Conservation (phyloP, 495 filamentous ascomycete species). For the Penicillium waksmanii region DNA sequence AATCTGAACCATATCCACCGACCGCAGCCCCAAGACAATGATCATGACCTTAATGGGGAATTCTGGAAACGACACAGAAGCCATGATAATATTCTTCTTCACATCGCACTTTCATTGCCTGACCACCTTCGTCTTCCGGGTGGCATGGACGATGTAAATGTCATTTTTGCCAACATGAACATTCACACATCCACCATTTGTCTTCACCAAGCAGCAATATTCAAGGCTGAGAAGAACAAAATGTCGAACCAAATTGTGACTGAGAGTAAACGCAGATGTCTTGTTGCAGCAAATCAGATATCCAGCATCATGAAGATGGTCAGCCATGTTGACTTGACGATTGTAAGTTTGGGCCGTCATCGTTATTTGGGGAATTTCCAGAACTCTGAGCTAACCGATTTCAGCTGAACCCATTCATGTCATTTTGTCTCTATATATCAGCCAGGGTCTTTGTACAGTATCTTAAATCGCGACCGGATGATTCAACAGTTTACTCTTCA, state of each 20-base stretch:
- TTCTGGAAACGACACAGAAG: slow-evolving; percentile 94
- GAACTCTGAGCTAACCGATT: slow-evolving; percentile 25
- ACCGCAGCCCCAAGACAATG: slow-evolving; percentile 77
- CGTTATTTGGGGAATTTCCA: not conserved
- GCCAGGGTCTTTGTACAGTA: slow-evolving; percentile 96
- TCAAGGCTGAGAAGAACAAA: slow-evolving; percentile 90
- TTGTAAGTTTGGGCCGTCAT: slow-evolving; percentile 58
- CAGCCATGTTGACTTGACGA: slow-evolving; percentile 82
- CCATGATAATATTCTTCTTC: slow-evolving; percentile 88
- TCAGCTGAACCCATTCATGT: slow-evolving; percentile 95
- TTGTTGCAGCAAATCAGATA: slow-evolving; percentile 92
- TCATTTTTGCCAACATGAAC: slow-evolving; percentile 95
- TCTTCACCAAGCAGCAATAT: slow-evolving; percentile 96
- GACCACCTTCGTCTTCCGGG: slow-evolving; percentile 78
- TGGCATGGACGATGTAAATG: slow-evolving; percentile 78
- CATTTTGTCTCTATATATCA: slow-evolving; percentile 94
- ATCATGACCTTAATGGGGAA: slow-evolving; percentile 87
- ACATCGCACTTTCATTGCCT: slow-evolving; percentile 82
- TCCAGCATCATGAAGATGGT: slow-evolving; percentile 97
- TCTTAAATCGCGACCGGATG: slow-evolving; percentile 83
- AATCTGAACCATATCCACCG: slow-evolving; percentile 94
- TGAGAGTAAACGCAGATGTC: slow-evolving; percentile 90
- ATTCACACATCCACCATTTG: slow-evolving; percentile 97
- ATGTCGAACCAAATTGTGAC: slow-evolving; percentile 75
- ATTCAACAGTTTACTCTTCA: slow-evolving; percentile 78